phyloP scores from a whole-genome alignment of 495 filamentous ascomycete genomes.

The Eremomyces bilateralis region DNA sequence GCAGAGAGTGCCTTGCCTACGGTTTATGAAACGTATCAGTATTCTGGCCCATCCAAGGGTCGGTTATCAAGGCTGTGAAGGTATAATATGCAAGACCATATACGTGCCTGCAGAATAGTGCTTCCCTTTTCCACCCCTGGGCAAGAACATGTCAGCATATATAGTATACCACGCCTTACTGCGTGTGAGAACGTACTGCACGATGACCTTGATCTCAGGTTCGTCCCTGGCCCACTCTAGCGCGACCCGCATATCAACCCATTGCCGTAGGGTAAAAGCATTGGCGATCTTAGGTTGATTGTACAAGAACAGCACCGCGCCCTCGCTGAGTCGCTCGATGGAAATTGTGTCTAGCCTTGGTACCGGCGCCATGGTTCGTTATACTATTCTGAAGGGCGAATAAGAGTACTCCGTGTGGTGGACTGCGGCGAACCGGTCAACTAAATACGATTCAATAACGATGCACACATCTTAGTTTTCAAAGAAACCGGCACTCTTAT shows the following conservation, averaged over 20 bases:
- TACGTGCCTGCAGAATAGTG: slow-evolving; percentile 7
- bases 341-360: slow-evolving; percentile 5
- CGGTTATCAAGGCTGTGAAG: no score
- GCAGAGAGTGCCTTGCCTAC: slow-evolving; percentile 1
- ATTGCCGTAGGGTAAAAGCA: slow-evolving; percentile 7
- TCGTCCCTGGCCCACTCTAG: slow-evolving; percentile 8
- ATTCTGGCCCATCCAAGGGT: no score
- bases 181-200: slow-evolving; percentile 5
- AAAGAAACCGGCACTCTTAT: no score
- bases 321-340: slow-evolving; percentile 4
- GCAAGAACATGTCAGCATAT: neutral
- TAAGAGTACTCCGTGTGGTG: no score
- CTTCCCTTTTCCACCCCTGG: slow-evolving; percentile 6
- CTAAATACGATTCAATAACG: no score
- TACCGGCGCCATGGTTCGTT: slow-evolving; percentile 6
- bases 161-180: no score
- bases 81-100: neutral
- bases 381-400: no score
- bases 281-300: slow-evolving; percentile 8
- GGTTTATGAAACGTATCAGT: neutral
- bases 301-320: slow-evolving; percentile 6
- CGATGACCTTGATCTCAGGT: slow-evolving; percentile 4
- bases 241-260: slow-evolving; percentile 5
- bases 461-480: no score
- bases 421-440: no score